Conservation (phyloP, 345 rosid genomes). For the Erucastrum elatum region DNA sequence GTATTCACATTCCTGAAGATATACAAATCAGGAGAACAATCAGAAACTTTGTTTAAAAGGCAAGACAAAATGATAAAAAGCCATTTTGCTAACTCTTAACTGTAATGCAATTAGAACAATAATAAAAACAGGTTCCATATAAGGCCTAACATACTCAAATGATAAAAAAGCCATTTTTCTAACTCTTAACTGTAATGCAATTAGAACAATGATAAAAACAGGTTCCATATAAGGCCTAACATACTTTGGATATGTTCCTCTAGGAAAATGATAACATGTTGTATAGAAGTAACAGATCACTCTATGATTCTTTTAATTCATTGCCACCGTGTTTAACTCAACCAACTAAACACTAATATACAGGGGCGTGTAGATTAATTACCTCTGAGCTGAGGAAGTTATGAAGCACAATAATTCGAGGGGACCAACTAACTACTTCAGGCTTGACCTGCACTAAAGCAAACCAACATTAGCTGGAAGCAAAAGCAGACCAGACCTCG, state of each 20-base stretch:
- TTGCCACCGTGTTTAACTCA: neutral
- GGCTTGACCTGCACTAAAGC: slow-evolving; percentile 78
- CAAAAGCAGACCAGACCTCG: neutral
- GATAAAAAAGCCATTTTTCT: neutral
- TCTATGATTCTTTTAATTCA: neutral
- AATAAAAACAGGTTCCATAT: neutral
- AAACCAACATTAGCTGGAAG: slow-evolving; percentile 28
- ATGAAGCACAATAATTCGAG: slow-evolving; percentile 81
- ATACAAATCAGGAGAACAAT: neutral
- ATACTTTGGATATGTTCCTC: neutral
- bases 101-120: neutral
- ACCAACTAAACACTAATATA: neutral
- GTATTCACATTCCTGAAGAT: slow-evolving; percentile 89
- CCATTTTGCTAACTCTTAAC: neutral
- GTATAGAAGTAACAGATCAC: neutral
- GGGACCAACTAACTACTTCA: slow-evolving; percentile 89
- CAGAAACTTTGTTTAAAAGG: neutral
- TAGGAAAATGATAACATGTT: neutral
- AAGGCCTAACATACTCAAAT: neutral
- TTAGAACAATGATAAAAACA: neutral
- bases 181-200: neutral
- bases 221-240: neutral
- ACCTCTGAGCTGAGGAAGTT: slow-evolving; percentile 93
- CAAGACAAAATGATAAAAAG: neutral
- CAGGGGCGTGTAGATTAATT: slow-evolving; percentile 39